Base-by-base conservation (phyloP, 2,329 filamentous ascomycete genomes). In the Fusarium incarnatum region DNA sequence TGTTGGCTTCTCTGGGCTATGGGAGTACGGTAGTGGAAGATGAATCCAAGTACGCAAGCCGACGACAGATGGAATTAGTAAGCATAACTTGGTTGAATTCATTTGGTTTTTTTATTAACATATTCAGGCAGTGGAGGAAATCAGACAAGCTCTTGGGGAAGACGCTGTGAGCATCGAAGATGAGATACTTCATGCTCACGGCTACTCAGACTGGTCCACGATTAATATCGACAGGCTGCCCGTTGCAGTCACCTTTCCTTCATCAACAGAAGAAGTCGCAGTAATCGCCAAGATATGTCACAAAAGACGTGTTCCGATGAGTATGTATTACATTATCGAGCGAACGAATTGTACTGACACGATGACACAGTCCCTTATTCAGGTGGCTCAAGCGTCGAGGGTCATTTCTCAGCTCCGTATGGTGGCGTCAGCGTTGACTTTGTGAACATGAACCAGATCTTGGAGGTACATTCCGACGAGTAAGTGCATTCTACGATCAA, bases 401-500 rank as follows among this genome's bases (percentile, higher is more conserved):
- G 92, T 11, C 96, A 97, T 77, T 97, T 97, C 79, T 92, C 93
- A 0, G 93, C 94, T 8, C 93, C 94, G 0, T 92, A 90, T 76
- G 94, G 94, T 5, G 94, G 94, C 6, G 88, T 98, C 76, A 95
- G 92, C 69, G 92, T 98, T 50, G 94, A 98, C 75, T 97, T 98
- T 78, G 88, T 89, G 1, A 89, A 88, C 75, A 98, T 98, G 94
- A 91, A 97, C 78, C 84, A 90, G 73, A 91, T 97, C 22, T 70
- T 97, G 20, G 84, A 90, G 50, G 84, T 97, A 53, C 91, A 97
- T 77, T 89, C 92, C 70, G 91, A 93, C 4, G 94, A 97, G 60
- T 64, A 16, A 48, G 57, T 34, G 1, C 3, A 7, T 13, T 8
- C 2, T 1, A 11, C 6, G 6, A 2, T 2, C 8, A 30, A 11